Base-by-base conservation (phyloP, 2,329 filamentous ascomycete species). In the Aspergillus spinulosporus region DNA sequence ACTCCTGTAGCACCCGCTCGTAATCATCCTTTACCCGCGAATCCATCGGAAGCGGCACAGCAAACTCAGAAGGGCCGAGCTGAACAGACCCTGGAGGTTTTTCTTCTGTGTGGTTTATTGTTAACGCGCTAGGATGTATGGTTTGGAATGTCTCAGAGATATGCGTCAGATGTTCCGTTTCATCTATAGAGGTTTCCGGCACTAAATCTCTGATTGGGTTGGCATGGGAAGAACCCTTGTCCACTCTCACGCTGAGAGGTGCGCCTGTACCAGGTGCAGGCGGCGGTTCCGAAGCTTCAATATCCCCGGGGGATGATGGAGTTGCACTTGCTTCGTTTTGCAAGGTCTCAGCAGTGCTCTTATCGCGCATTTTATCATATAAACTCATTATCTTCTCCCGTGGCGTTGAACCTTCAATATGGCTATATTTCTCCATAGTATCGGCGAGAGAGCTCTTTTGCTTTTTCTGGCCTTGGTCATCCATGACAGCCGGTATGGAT, bases 21-120 rank as follows among this genome's bases (percentile, higher is more conserved):
- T 77, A 77, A 52, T 75, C 72, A 58, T 76, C 73, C 49, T 76
- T 76, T 2, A 76, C 68, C 36, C 74, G 68, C 21, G 74, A 73
- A 58, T 77, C 74, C 73, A 77, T 76, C 0, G 75, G 73, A 47
- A 77, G 69, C 4, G 72, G 68, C 5, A 77, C 64, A 14, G 72
- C 74, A 59, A 73, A 76, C 57, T 77, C 75, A 9, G 66, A 69
- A 8, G 71, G 67, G 2, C 74, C 73, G 49, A 77, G 69, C 15
- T 66, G 61, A 32, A 76, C 62, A 15, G 71, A 70, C 6, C 70
- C 70, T 14, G 68, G 70, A 12, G 54, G 37, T n/a, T 51, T 37
- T 42, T 70, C 61, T 44, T 71, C 68, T 8, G 56, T 48, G 39
- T 64, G 58, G 5, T 51, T 61, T 8, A 72, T 66, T 11, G 69